Conservation (phyloP, 2,329 filamentous ascomycete genomes). For the Exophiala lecanii-corni region DNA sequence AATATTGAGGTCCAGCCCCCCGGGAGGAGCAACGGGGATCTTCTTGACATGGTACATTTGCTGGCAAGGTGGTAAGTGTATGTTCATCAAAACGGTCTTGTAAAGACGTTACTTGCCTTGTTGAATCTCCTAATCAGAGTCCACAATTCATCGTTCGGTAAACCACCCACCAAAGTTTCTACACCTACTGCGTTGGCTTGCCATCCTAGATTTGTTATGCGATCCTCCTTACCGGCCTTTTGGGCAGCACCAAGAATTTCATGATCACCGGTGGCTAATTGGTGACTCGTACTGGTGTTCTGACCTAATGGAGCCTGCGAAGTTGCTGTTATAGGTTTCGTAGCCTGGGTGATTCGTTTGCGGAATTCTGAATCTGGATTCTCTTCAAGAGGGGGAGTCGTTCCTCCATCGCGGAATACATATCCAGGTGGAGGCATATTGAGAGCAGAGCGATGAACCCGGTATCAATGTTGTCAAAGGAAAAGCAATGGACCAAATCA, state of each 20-base stretch:
- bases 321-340: slow-evolving; percentile 17
- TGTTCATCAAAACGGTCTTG: slow-evolving; percentile 1
- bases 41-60: slow-evolving; percentile 70
- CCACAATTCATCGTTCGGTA: slow-evolving; percentile 71
- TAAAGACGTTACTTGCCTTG: slow-evolving; percentile 47
- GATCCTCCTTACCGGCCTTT: slow-evolving; percentile 44
- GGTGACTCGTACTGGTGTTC: slow-evolving; percentile 40
- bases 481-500: no score
- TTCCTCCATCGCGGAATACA: slow-evolving; percentile 31
- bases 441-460: no score
- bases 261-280: slow-evolving; percentile 41
- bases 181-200: slow-evolving; percentile 47
- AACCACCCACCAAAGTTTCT: slow-evolving; percentile 59
- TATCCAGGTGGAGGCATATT: slow-evolving; percentile 32
- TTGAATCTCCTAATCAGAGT: slow-evolving; percentile 68
- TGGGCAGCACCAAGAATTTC: slow-evolving; percentile 46
- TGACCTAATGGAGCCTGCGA: slow-evolving; percentile 23
- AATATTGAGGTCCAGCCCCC: slow-evolving; percentile 72
- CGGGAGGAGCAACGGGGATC: slow-evolving; percentile 55
- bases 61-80: slow-evolving; percentile 34
- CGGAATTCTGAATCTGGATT: slow-evolving; percentile 18
- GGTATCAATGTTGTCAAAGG: no score
- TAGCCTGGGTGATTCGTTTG: slow-evolving; percentile 19
- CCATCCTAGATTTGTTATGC: slow-evolving; percentile 67
- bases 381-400: slow-evolving; percentile 27